Percentiles rank a stretch among this genome's conserved stretches.
Evolutionary conservation across 805 yeast species (phyloP).

Genomic region (Candida stauntonica): DNA sequence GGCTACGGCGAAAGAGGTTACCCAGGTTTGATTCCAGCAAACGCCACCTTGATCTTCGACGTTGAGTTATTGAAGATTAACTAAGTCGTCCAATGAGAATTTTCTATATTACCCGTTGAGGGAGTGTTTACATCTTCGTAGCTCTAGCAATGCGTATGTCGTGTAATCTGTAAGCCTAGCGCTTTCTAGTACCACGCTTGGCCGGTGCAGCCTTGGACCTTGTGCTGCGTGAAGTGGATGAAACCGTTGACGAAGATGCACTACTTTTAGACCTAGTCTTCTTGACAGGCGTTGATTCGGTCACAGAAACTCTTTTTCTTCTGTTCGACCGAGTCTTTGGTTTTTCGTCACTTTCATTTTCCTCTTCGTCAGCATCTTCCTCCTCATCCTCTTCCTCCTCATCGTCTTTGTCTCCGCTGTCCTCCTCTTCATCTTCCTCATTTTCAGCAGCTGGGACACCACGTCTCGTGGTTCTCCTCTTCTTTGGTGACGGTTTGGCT

Average conservation of each 20-base stretch:
- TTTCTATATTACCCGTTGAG: no score
- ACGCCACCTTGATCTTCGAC: conserved; percentile 85
- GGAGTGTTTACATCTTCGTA: no score
- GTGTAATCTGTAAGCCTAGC: background rate
- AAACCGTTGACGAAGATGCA: background rate
- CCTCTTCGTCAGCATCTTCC: conserved; percentile 18
- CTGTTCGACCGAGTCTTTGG: conserved; percentile 2
- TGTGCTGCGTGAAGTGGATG: background rate
- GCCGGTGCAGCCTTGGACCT: background rate
- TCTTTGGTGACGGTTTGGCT: background rate
- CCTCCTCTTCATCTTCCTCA: conserved; percentile 12
- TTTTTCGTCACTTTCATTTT: conserved; percentile 8
- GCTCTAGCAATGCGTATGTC: background rate
- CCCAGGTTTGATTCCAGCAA: conserved; percentile 96
- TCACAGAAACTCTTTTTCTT: conserved; percentile 6
- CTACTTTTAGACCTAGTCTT: conserved; percentile 7
- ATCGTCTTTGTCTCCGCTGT: conserved; percentile 12
- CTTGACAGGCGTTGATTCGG: conserved; percentile 5
- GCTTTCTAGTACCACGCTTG: background rate
- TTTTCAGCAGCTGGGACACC: background rate
- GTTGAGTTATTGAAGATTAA: conserved; percentile 60
- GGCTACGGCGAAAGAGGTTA: conserved; percentile 94
- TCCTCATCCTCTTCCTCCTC: conserved; percentile 9
- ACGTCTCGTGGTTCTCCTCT: background rate
- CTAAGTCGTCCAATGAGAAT: conserved; percentile 27